phyloP scores from a whole-genome alignment of 2,329 filamentous ascomycete species.

The Exophiala bonariae region DNA sequence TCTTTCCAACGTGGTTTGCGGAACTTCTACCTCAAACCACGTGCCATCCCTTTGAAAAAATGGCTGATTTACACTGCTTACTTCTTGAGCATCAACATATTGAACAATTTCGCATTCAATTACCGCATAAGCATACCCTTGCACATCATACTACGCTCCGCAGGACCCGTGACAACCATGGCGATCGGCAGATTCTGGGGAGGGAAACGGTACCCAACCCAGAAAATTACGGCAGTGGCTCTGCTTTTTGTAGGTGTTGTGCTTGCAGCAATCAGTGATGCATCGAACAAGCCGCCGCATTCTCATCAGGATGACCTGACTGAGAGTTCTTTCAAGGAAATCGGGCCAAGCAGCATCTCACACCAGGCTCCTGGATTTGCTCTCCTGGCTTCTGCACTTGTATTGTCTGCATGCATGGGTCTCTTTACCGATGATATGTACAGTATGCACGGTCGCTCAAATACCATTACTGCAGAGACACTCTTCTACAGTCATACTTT shows the following conservation, averaged over 20 bases:
- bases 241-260: slow-evolving; percentile 85
- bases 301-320: too few relatives aligned
- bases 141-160: slow-evolving; percentile 93
- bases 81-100: slow-evolving; percentile 89
- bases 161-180: slow-evolving; percentile 95
- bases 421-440: slow-evolving; percentile 93
- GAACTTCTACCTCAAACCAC: slow-evolving; percentile 72
- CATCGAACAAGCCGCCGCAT: slow-evolving; percentile 62
- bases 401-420: slow-evolving; percentile 91
- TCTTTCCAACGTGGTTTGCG: slow-evolving; percentile 56
- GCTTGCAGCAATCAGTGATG: slow-evolving; percentile 85
- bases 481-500: slow-evolving; percentile 81
- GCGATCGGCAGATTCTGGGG: slow-evolving; percentile 83
- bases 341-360: slow-evolving; percentile 1
- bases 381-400: slow-evolving; percentile 83
- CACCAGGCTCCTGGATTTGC: slow-evolving; percentile 61
- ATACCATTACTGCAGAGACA: slow-evolving; percentile 79
- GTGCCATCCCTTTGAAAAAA: slow-evolving; percentile 77
- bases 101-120: slow-evolving; percentile 97
- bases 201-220: slow-evolving; percentile 71
- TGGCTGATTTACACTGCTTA: slow-evolving; percentile 88
- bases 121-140: slow-evolving; percentile 96
- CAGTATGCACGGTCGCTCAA: slow-evolving; percentile 71
- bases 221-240: slow-evolving; percentile 79
- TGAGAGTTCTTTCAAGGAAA: slow-evolving; percentile 34